Evolutionary conservation across 768 basidiomycete genomes (phyloP), one percentile per base, ranked within the genome.

Genomic region (Russula foetens): DNA sequence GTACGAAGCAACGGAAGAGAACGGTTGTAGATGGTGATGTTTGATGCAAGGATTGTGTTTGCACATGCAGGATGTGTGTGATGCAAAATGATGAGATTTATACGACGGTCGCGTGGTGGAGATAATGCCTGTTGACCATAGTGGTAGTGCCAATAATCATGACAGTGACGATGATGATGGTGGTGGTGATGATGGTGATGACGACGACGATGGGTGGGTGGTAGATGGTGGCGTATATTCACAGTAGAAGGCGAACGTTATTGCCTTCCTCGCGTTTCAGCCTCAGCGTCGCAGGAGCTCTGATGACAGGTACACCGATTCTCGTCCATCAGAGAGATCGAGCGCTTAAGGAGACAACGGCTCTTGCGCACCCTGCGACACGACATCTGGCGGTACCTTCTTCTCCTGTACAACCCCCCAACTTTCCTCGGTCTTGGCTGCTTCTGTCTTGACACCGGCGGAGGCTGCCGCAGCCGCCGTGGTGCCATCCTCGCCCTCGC

Each of bases 401-500:
- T 62, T 58, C 23, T n/a, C 51, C 19, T 14, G 45, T 51, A 58
- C n/a, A 1, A 23, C 38, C 7, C 21, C 24, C 50, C 56, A 53
- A 15, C 48, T 33, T 3, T 35, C 45, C 14, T 35, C 50, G 14
- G 19, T 21, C 38, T 46, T 41, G n/a, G 38, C 39, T 23, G 23
- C 38, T 33, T 58, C 51, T 31, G 24, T 51, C 15, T 49, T 38
- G 15, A 63, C 29, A 1, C 23, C 9, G 15, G 38, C 39, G n/a
- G n/a, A 2, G 15, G 51, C 4, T 15, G 35, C 17, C 15, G 23
- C 51, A n/a, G 24, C 24, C 14, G 23, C 15, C 7, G 50, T 19
- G 12, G 19, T 11, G 14, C 64, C 67, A 26, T 64, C 56, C 5
- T 70, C 71, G 29, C 66, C 71, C 47, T 71, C 59, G 31, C 39